Base-by-base conservation (phyloP, 345 rosid species). In the Bretschneidera sinensis region DNA sequence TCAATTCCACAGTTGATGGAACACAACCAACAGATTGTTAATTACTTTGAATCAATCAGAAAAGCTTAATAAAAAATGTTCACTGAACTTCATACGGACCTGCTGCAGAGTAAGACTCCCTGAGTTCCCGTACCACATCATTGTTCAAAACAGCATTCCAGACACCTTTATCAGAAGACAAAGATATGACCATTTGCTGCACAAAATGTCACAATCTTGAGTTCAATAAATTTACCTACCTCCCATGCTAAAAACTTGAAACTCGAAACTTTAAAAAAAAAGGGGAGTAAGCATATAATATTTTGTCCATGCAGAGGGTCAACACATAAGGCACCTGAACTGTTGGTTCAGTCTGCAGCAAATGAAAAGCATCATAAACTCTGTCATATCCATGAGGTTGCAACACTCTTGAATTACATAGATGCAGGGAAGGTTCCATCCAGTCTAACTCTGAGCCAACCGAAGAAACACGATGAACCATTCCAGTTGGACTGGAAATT, bases 61-160 rank as follows among this genome's bases (percentile, higher is more conserved):
- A n/a, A 28, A 28, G 33, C 33, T 28, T 28, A 28, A 28, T 39
- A 4, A 14, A 39, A 28, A 39, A 13, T 4, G 4, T 14, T 11
- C 45, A 39, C 1, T 39, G 11, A 39, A 39, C 45, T 39, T 39
- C 45, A 39, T 11, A 9, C 45, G 10, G 55, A 82, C 94, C 92
- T 75, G n/a, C n/a, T n/a, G 77, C 78, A 50, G 57, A 39, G 69
- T 78, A 83, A 63, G 84, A 61, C 25, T 78, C 80, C 55, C 83
- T 78, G 33, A 92, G 87, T 76, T 90, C 88, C 21, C 72, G 83
- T 39, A 92, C 98, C 11, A 58, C 90, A 24, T 82, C 83, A 70
- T 92, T 87, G 48, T 73, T 87, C 77, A 87, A 66, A 68, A 92
- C 94, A 31, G 97, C 98, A 73, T 84, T 76, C 96, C 97, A 89